Evolutionary conservation across 2,329 filamentous ascomycete species (phyloP).

Genomic region (Huntiella savannae): DNA sequence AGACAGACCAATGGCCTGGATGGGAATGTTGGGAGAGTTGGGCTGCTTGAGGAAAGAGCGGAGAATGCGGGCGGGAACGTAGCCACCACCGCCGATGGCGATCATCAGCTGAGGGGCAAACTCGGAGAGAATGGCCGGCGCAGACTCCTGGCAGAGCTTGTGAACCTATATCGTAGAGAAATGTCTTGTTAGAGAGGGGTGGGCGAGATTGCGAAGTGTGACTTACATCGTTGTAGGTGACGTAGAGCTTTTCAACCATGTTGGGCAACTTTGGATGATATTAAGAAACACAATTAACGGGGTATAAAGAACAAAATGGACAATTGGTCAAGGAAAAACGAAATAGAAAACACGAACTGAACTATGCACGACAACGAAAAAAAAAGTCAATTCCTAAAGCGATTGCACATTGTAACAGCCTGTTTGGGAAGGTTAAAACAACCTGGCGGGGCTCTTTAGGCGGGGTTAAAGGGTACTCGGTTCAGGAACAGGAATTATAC

Average conservation of each 20-base stretch:
- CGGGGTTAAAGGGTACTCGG: not conserved
- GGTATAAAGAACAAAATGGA: conserved; percentile 1
- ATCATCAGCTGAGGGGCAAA: conserved; percentile 95
- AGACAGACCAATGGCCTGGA: conserved; percentile 95
- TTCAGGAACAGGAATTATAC: not conserved
- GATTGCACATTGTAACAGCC: no score
- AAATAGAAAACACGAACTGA: not conserved
- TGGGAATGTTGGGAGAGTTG: conserved; percentile 83
- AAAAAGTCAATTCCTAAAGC: not conserved
- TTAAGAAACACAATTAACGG: not conserved
- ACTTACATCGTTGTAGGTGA: conserved; percentile 79
- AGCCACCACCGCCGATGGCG: conserved; percentile 92
- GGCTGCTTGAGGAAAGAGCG: conserved; percentile 90
- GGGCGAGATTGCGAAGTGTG: conserved; percentile 2
- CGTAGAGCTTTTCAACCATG: conserved; percentile 73
- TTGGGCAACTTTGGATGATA: conserved; percentile 19
- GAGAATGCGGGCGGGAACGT: conserved; percentile 89
- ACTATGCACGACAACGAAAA: not conserved
- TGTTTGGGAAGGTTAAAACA: no score
- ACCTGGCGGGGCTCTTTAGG: not conserved
- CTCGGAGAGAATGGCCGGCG: conserved; percentile 58
- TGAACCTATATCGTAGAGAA: conserved; percentile 47
- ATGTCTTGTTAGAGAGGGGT: not conserved
- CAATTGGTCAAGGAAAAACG: not conserved
- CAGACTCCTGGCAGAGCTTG: conserved; percentile 84